Percentiles rank a stretch among this genome's conserved stretches.
Evolutionary conservation across 176 grass and related monocot genomes (phyloP).

Genomic region (Oryza brachyantha): DNA sequence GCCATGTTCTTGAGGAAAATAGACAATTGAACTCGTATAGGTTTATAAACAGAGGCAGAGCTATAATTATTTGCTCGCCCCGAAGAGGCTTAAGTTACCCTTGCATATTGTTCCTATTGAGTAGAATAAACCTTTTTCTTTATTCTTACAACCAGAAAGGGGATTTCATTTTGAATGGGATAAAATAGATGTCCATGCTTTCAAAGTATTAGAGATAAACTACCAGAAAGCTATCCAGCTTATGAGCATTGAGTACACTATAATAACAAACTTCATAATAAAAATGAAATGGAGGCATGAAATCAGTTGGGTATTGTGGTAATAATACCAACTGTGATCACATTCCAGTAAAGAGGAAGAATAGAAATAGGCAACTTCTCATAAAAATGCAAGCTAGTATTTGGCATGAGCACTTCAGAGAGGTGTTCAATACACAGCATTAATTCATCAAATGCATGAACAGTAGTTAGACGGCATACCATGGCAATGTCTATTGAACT

Average conservation of each 20-base stretch:
- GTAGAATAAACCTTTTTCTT: not conserved
- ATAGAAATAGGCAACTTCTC: not conserved
- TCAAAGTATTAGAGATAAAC: not conserved
- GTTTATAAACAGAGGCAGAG: not conserved
- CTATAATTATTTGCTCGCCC: not conserved
- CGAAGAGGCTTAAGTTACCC: not conserved
- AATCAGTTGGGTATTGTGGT: not conserved
- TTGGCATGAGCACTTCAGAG: not conserved
- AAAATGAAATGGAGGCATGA: not conserved
- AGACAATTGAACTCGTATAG: not conserved
- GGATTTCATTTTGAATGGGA: not conserved
- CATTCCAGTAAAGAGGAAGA: not conserved
- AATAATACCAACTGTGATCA: not conserved
- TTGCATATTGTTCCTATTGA: not conserved
- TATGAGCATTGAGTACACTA: not conserved
- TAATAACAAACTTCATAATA: not conserved
- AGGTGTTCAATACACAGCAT: not conserved
- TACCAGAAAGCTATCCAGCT: not conserved
- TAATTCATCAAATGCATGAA: not conserved
- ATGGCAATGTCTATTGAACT: slow-evolving; percentile 64
- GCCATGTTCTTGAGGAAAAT: not conserved
- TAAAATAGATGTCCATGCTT: not conserved
- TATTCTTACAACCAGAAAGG: not conserved
- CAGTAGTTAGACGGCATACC: slow-evolving; percentile 42
- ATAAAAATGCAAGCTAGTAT: not conserved